Conservation (phyloP, 2,329 filamentous ascomycete species). For the Xylaria sp. region DNA sequence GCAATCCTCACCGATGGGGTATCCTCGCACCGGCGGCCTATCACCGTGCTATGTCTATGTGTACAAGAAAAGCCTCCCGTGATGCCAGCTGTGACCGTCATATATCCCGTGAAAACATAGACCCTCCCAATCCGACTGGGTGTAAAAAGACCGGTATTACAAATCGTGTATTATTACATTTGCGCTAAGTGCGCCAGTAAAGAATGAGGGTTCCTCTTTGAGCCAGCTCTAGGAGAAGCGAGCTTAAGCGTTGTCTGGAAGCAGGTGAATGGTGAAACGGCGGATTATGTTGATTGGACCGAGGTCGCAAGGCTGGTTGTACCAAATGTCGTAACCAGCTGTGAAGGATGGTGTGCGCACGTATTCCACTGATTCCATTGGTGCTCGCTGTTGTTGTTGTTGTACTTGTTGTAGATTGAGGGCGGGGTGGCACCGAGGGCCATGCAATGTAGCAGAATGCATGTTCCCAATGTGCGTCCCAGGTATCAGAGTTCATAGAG, state of each 20-base stretch:
- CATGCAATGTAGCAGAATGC: slow-evolving; percentile 35
- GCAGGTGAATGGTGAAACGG: slow-evolving; percentile 10
- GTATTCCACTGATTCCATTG: slow-evolving; percentile 13
- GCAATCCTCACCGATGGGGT: slow-evolving; percentile 45
- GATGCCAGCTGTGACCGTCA: slow-evolving; percentile 37
- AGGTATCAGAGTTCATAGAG: slow-evolving; percentile 36
- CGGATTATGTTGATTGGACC: not conserved
- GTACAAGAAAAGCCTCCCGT: slow-evolving; percentile 32
- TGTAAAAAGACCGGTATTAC: slow-evolving; percentile 41
- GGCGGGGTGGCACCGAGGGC: slow-evolving; percentile 19
- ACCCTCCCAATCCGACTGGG: slow-evolving; percentile 38
- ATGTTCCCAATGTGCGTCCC: slow-evolving; percentile 39
- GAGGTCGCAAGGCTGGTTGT: slow-evolving; percentile 19
- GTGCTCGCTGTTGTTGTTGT: slow-evolving; percentile 27
- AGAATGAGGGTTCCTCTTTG: slow-evolving; percentile 40
- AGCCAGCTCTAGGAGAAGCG: slow-evolving; percentile 45
- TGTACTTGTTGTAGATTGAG: slow-evolving; percentile 26
- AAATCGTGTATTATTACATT: slow-evolving; percentile 44
- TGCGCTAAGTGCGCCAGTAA: slow-evolving; percentile 35
- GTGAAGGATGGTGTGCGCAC: slow-evolving; percentile 11
- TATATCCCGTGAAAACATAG: slow-evolving; percentile 40
- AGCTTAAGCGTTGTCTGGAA: slow-evolving; percentile 25
- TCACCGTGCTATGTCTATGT: slow-evolving; percentile 45
- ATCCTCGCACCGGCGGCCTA: slow-evolving; percentile 47
- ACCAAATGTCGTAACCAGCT: slow-evolving; percentile 11